Percentiles rank a stretch among this genome's conserved stretches.
phyloP scores from a whole-genome alignment of 192 early-diverging fungal species.

The Coemansia sp. region DNA sequence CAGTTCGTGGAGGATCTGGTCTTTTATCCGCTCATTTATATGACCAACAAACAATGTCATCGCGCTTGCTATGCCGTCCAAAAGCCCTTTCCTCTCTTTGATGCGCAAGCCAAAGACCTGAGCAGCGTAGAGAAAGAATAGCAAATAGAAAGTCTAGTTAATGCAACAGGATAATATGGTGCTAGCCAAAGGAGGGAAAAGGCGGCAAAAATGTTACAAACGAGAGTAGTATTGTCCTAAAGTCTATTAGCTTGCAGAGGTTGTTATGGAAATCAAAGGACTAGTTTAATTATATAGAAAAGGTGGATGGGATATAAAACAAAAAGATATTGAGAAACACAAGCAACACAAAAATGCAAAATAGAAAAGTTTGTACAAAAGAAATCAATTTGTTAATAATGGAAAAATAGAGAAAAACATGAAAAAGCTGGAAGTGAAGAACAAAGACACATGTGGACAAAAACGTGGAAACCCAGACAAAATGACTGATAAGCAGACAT shows the following conservation, averaged over 20 bases:
- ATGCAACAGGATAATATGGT: neutral
- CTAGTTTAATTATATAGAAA: neutral
- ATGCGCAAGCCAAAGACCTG: neutral
- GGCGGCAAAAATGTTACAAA: neutral
- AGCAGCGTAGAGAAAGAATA: neutral
- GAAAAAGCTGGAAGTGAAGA: neutral
- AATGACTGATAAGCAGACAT: neutral
- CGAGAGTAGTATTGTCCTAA: neutral
- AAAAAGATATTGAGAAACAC: neutral
- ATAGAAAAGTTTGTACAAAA: neutral
- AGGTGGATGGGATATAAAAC: neutral
- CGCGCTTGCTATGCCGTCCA: neutral
- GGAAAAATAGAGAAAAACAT: neutral
- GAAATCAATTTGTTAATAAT: neutral
- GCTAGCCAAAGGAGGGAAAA: too few relatives aligned
- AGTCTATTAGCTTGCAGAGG: neutral
- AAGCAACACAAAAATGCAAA: neutral
- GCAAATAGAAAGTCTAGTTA: neutral
- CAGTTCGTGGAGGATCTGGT: conserved; percentile 19
- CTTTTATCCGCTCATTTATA: conserved; percentile 33
- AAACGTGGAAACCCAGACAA: conserved; percentile 9
- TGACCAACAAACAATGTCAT: conserved; percentile 50
- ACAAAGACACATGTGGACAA: neutral
- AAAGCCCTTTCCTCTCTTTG: neutral
- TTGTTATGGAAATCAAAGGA: neutral